Evolutionary conservation across 805 yeast genomes (phyloP).

Genomic region (Lipomyces starkeyi): DNA sequence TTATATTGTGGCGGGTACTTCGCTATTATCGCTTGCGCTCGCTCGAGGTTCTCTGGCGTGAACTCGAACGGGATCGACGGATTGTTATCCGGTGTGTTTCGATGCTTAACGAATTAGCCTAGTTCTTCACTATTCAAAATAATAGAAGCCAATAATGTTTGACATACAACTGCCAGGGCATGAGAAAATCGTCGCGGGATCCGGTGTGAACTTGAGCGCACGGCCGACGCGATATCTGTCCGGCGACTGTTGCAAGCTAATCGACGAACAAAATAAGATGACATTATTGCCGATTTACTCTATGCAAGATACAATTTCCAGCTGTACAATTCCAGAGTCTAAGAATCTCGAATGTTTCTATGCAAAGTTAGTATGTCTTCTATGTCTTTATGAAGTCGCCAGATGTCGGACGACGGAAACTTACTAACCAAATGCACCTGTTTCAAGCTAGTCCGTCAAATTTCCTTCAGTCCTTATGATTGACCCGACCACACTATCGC

Average conservation of each 20-base stretch:
- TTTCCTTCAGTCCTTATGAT: neutral
- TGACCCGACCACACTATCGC: neutral
- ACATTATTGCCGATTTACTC: conserved; percentile 8
- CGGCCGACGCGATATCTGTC: conserved; percentile 10
- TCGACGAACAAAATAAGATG: conserved; percentile 22
- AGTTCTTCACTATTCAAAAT: neutral
- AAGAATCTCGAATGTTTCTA: neutral
- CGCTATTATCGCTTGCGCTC: conserved; percentile 75
- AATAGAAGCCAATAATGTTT: neutral
- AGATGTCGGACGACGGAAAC: neutral
- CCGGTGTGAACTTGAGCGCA: neutral
- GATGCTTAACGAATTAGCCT: conserved; percentile 51
- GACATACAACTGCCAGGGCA: conserved; percentile 33
- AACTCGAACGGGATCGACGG: conserved; percentile 74
- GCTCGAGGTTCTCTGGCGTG: conserved; percentile 62
- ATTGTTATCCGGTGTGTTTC: conserved; percentile 73
- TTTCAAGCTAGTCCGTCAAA: neutral
- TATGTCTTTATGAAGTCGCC: neutral
- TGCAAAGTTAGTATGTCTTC: neutral
- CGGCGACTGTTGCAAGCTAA: conserved; percentile 9
- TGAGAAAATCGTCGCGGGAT: conserved; percentile 26
- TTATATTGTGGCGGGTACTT: conserved; percentile 87
- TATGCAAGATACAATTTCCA: neutral
- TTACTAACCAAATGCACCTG: neutral
- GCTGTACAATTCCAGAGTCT: neutral